Conservation (phyloP, 768 basidiomycete genomes). For the Xerocomus potaroensis region DNA sequence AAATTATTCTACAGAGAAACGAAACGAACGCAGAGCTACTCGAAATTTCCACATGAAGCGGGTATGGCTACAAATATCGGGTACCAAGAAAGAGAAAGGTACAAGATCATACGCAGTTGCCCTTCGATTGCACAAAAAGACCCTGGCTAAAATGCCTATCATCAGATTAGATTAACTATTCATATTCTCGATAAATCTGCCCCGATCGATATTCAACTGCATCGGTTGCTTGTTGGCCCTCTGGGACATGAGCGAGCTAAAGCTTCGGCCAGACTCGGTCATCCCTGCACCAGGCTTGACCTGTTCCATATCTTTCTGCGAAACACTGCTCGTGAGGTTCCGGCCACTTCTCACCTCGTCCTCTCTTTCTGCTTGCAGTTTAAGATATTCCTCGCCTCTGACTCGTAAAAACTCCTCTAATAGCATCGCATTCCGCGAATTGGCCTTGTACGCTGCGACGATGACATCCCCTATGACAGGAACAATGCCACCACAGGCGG, state of each 20-base stretch:
- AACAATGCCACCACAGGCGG: slow-evolving; percentile 60
- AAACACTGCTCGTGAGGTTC: slow-evolving; percentile 12
- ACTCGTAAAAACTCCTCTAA: slow-evolving; percentile 81
- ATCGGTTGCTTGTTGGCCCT: slow-evolving; percentile 21
- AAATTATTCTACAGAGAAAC: too few relatives aligned
- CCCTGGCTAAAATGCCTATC: not conserved
- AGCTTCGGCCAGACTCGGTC: slow-evolving; percentile 33
- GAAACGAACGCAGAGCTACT: too few relatives aligned
- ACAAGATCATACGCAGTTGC: too few relatives aligned
- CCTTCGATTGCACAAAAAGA: too few relatives aligned
- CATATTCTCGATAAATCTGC: slow-evolving; percentile 40
- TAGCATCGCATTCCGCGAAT: slow-evolving; percentile 82
- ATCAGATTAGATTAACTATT: slow-evolving; percentile 1
- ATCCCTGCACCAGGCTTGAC: slow-evolving; percentile 54
- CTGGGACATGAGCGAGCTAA: slow-evolving; percentile 8
- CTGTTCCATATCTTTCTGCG: slow-evolving; percentile 37
- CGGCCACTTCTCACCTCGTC: slow-evolving; percentile 20
- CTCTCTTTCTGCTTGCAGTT: slow-evolving; percentile 37
- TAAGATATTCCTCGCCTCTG: slow-evolving; percentile 70
- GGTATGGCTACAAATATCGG: too few relatives aligned
- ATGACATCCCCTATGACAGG: slow-evolving; percentile 75
- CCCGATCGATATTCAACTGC: slow-evolving; percentile 21
- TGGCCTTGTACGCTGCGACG: slow-evolving; percentile 79
- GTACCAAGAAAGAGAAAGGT: too few relatives aligned
- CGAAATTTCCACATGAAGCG: too few relatives aligned